Conservation (phyloP, 495 filamentous ascomycete genomes). For the Lasiosphaeria hispida region DNA sequence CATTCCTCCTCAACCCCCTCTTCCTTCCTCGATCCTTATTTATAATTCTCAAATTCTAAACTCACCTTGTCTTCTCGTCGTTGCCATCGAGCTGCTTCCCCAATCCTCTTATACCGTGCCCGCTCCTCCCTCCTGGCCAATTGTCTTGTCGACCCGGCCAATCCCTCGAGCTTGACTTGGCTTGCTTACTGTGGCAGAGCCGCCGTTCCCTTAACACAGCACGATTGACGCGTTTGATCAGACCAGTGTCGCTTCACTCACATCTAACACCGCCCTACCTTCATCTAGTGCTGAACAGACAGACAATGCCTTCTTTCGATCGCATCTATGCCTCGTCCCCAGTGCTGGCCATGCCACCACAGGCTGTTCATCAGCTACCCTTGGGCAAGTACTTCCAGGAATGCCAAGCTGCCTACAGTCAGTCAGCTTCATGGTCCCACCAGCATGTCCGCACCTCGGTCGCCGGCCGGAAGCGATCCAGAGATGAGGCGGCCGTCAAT, state of each 20-base stretch:
- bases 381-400: conserved; percentile 41
- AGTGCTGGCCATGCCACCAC: conserved; percentile 50
- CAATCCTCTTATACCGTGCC: conserved; percentile 16
- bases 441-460: conserved; percentile 29
- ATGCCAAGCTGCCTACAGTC: conserved; percentile 39
- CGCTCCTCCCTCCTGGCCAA: conserved; percentile 26
- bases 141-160: conserved; percentile 29
- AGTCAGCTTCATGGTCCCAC: conserved; percentile 30
- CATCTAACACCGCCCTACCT: conserved; percentile 27
- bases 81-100: conserved; percentile 12
- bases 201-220: conserved; percentile 2
- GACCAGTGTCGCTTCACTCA: conserved; percentile 24
- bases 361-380: conserved; percentile 44
- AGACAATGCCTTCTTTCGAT: conserved; percentile 48
- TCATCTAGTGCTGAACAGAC: conserved; percentile 37
- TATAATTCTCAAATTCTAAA: neutral
- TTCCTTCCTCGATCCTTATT: too few species aligned
- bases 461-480: conserved; percentile 62
- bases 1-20: too few species aligned
- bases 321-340: conserved; percentile 48
- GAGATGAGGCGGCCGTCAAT: conserved; percentile 60
- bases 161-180: conserved; percentile 7
- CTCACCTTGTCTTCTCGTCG: conserved; percentile 15
- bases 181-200: conserved; percentile 2
- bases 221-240: conserved; percentile 21